Conservation (phyloP, 352 stramenopile genomes). For the Pilasporangium apinafurcum region DNA sequence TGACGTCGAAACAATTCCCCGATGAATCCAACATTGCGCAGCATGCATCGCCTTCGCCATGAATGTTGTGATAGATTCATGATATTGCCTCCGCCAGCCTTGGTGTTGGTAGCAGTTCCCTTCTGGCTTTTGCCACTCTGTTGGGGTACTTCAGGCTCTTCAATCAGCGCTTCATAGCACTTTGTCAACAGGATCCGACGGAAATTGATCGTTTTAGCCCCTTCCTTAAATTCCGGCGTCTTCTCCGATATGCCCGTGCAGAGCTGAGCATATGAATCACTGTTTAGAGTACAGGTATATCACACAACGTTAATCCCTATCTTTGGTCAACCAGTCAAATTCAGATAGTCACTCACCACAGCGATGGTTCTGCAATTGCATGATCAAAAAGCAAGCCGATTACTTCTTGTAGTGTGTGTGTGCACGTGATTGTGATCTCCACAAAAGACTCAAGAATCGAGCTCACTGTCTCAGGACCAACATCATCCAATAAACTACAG, state of each 20-base stretch:
- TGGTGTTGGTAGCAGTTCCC: conserved; percentile 9
- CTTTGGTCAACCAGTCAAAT: background rate
- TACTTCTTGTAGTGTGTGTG: conserved; percentile 61
- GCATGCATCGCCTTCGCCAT: conserved; percentile 71
- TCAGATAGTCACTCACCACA: conserved; percentile 30
- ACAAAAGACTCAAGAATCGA: conserved; percentile 48
- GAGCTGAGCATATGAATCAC: conserved; percentile 56
- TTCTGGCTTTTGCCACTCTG: conserved; percentile 6
- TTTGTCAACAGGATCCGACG: conserved; percentile 69
- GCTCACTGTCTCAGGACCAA: conserved; percentile 27
- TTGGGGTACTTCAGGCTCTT: conserved; percentile 38
- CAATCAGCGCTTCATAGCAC: conserved; percentile 77
- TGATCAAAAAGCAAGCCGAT: conserved; percentile 66
- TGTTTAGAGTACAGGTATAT: conserved; percentile 3
- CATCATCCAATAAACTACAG: conserved; percentile 49
- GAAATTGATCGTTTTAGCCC: conserved; percentile 82
- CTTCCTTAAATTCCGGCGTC: conserved; percentile 76
- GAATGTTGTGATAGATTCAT: conserved; percentile 30
- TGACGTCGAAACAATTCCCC: conserved; percentile 77
- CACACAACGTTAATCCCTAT: background rate
- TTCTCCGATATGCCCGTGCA: conserved; percentile 55
- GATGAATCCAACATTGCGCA: conserved; percentile 64
- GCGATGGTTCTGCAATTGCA: conserved; percentile 47
- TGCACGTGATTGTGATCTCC: conserved; percentile 61
- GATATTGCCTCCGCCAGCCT: conserved; percentile 3